phyloP scores from a whole-genome alignment of 805 yeast genomes.

The Clavispora carvajalis region DNA sequence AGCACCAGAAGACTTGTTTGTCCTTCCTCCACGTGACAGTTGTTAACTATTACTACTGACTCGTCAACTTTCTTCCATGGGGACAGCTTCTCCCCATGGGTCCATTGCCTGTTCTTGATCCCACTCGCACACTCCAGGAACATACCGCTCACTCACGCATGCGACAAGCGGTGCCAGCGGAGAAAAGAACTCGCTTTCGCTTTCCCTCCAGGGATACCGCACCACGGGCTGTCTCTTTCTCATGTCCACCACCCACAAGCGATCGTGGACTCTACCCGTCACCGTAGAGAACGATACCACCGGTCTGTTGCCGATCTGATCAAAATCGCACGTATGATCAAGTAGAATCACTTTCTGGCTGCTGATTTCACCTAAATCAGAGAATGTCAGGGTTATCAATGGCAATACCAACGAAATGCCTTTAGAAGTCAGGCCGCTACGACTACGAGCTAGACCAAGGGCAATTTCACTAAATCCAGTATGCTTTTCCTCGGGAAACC shows the following conservation, averaged over 20 bases:
- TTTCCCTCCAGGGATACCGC: background rate
- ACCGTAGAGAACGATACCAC: constrained; percentile 8
- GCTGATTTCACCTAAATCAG: background rate
- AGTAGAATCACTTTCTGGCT: background rate
- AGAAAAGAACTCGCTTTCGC: constrained; percentile 1
- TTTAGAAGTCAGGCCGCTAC: background rate
- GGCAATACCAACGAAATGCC: constrained; percentile 5
- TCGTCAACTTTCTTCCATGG: background rate
- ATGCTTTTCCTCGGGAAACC: background rate
- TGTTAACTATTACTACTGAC: too few relatives aligned
- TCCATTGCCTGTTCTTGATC: constrained; percentile 3
- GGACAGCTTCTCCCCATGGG: background rate
- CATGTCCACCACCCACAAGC: background rate
- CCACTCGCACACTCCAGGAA: constrained; percentile 10
- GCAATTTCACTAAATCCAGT: background rate
- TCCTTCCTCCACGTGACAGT: too few relatives aligned
- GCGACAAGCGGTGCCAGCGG: constrained; percentile 7
- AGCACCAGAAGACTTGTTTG: too few relatives aligned
- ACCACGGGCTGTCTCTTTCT: background rate
- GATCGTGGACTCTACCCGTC: background rate
- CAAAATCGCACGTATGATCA: constrained; percentile 6
- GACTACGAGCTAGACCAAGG: background rate
- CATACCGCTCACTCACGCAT: constrained; percentile 12
- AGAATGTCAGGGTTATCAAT: background rate
- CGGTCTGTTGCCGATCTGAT: constrained; percentile 7